A percentile compares a stretch with the other conserved stretches of the same genome.
These are phyloP conservation scores for Colletotrichum trifolii DNA, from an alignment of 2,329 filamentous ascomycete species.

Conservation along the genomic window DNA sequence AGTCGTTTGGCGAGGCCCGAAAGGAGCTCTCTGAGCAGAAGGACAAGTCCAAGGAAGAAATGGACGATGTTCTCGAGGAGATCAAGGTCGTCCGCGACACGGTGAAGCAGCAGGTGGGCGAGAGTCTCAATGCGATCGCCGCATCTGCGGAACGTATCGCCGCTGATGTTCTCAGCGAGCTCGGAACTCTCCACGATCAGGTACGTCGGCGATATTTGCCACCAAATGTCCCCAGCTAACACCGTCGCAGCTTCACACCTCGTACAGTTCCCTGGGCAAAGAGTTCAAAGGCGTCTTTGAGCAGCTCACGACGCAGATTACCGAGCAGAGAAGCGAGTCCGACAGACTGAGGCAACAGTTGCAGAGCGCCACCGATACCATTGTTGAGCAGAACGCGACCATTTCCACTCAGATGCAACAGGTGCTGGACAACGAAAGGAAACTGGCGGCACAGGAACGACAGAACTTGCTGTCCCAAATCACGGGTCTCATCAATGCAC, in stretches of 20 bases:
- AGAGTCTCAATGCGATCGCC: slow-evolving; percentile 85
- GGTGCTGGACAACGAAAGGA: slow-evolving; percentile 80
- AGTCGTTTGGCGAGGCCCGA: slow-evolving; percentile 75
- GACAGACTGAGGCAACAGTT: slow-evolving; percentile 79
- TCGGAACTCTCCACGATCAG: slow-evolving; percentile 82
- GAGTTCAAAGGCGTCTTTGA: slow-evolving; percentile 92
- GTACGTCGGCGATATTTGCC: slow-evolving; percentile 47
- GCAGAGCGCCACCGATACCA: slow-evolving; percentile 73
- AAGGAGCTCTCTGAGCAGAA: slow-evolving; percentile 76
- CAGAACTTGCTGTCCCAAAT: slow-evolving; percentile 81
- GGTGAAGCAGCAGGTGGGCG: slow-evolving; percentile 86
- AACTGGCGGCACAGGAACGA: slow-evolving; percentile 78
- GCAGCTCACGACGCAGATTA: slow-evolving; percentile 78
- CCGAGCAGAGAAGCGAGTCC: slow-evolving; percentile 80
- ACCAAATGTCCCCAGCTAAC: not conserved
- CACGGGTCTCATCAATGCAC: slow-evolving; percentile 77
- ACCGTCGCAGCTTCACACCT: slow-evolving; percentile 75
- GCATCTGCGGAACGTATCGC: slow-evolving; percentile 88
- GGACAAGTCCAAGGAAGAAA: slow-evolving; percentile 78
- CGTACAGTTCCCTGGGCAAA: slow-evolving; percentile 83
- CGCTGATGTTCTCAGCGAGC: slow-evolving; percentile 86
- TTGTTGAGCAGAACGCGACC: slow-evolving; percentile 74
- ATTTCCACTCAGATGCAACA: slow-evolving; percentile 75
- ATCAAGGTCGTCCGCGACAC: slow-evolving; percentile 90
- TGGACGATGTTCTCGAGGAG: slow-evolving; percentile 92